phyloP scores from a whole-genome alignment of 306 rosid species.

The Pterocarpus macrocarpus region DNA sequence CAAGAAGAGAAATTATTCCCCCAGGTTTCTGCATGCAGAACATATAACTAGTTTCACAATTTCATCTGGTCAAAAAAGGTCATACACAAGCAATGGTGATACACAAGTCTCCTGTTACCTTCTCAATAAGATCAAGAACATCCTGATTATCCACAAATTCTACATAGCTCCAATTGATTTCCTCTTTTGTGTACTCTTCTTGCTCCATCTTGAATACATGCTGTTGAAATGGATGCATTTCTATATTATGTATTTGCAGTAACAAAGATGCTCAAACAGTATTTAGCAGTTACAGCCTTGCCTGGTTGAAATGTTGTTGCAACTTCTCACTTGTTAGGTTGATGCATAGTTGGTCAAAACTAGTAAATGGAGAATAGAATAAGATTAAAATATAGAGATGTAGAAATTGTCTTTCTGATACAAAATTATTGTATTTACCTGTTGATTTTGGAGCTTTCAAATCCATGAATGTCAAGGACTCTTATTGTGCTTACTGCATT shows the following conservation, averaged over 20 bases:
- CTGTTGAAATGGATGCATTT: conserved; percentile 58
- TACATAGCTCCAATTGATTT: conserved; percentile 89
- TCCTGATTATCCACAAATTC: conserved; percentile 92
- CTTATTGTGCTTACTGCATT: conserved; percentile 78
- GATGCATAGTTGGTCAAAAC: conserved; percentile 94
- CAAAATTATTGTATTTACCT: conserved; percentile 53
- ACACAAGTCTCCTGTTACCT: conserved; percentile 56
- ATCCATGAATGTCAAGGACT: conserved; percentile 92
- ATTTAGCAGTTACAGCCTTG: conserved; percentile 49
- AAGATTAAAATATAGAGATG: conserved; percentile 20
- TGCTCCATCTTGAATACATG: conserved; percentile 97
- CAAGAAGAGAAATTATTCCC: conserved; percentile 91
- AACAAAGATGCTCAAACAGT: conserved; percentile 13
- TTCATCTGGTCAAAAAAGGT: conserved; percentile 31
- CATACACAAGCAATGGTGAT: conserved; percentile 23
- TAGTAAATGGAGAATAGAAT: conserved; percentile 46
- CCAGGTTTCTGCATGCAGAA: conserved; percentile 83
- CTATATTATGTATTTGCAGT: conserved; percentile 28
- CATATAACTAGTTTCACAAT: conserved; percentile 19
- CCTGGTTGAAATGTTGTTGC: conserved; percentile 95
- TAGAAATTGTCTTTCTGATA: conserved; percentile 24
- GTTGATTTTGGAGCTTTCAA: conserved; percentile 92
- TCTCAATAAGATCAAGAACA: conserved; percentile 90
- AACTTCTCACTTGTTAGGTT: conserved; percentile 90
- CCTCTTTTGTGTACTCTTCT: conserved; percentile 92